Evolutionary conservation across 257 asterid species (phyloP), one percentile per base, ranked within the genome.

Genomic region (Przewalskia tangutica): DNA sequence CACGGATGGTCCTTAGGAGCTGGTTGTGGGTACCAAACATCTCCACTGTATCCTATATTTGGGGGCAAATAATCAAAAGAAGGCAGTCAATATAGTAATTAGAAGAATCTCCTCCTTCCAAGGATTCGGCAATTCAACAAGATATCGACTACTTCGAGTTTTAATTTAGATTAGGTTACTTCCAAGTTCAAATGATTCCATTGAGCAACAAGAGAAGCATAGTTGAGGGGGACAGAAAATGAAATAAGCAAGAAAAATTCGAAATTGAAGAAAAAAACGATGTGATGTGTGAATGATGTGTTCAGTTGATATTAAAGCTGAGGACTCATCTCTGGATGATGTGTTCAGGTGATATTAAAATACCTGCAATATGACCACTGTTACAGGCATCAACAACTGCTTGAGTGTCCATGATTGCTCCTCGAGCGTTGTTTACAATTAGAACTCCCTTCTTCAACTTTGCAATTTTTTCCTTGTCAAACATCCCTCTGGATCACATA

Each of bases 1-100:
- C 99, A 96, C 0, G 98, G 99, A 81, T 96, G 99, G 84, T 96
- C 99, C 92, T 94, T 96, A 6, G 99, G 99, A 58, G 99, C 99
- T 79, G 99, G 99, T 68, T 96, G 99, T 40, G 99, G 98, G 88
- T 91, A 66, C 99, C 99, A 96, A 82, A 94, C 99, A 84, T 96
- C 99, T 71, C 99, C 99, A 50, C 99, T 94, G 88, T 96, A 96
- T 27, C 99, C 98, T 94, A 81, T 13, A 77, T 34, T 18, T 40
- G 64, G 23, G 59, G 46, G 70, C 46, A 46, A 77, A 4, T 42
- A 71, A 71, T 60, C 44, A 50, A 64, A 50, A 36, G 50, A 54
- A 77, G 42, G 18, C 60, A n/a, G n/a, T 11, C 46, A 81, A 27
- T 51, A 44, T 81, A 44, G 34, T 1, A 34, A 27, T 18, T 27